phyloP scores from a whole-genome alignment of 495 filamentous ascomycete species.

The Penicillium antarcticum region DNA sequence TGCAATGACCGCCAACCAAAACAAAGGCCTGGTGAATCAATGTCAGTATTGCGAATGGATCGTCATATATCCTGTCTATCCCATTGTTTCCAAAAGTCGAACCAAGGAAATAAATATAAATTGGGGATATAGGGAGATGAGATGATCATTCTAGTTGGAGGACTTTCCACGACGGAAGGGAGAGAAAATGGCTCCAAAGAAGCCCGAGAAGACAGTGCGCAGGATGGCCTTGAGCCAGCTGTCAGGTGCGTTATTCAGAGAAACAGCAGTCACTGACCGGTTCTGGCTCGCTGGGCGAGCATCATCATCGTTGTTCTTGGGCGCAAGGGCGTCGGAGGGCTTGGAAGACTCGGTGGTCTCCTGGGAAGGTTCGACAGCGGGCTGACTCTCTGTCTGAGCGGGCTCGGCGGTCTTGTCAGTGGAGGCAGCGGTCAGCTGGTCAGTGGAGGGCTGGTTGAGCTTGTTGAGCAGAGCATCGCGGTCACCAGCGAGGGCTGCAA shows the following conservation, averaged over 20 bases:
- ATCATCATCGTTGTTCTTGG: constrained; percentile 32
- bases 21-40: constrained; percentile 28
- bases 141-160: constrained; percentile 22
- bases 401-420: constrained; percentile 16
- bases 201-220: constrained; percentile 40
- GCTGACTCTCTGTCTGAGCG: constrained; percentile 11
- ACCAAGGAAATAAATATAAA: constrained; percentile 9
- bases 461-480: constrained; percentile 35
- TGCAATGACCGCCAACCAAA: constrained; percentile 32
- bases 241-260: constrained; percentile 38
- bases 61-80: neutral
- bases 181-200: constrained; percentile 41
- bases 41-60: constrained; percentile 24
- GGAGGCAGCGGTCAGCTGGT: constrained; percentile 20
- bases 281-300: constrained; percentile 41
- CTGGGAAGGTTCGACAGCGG: constrained; percentile 13
- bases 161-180: constrained; percentile 37
- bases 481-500: constrained; percentile 37
- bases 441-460: constrained; percentile 31
- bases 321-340: neutral
- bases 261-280: constrained; percentile 45
- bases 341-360: constrained; percentile 7
- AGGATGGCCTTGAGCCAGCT: constrained; percentile 45
- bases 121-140: constrained; percentile 9
- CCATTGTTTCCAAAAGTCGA: neutral